A percentile compares a stretch with the other conserved stretches of the same genome.
These are phyloP conservation scores for Manihot esculenta DNA, from an alignment of 441 rosid genomes.

Conservation along the genomic window DNA sequence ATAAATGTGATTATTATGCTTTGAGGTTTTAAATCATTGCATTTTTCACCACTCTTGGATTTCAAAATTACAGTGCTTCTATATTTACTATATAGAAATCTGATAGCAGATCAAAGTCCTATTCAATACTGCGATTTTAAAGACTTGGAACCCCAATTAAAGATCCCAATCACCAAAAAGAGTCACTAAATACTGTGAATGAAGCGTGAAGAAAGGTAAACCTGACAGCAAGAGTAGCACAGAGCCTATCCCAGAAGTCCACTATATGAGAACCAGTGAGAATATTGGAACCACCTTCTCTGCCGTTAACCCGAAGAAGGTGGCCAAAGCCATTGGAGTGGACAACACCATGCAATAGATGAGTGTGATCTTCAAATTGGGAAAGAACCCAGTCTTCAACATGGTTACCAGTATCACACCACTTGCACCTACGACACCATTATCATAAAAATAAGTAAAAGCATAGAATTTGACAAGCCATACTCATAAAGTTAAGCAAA, in stretches of 20 bases:
- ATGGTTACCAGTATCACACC: conserved; percentile 47
- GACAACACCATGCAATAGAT: conserved; percentile 67
- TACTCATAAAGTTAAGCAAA: too few relatives aligned
- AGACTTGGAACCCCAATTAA: too few relatives aligned
- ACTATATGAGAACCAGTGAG: conserved; percentile 59
- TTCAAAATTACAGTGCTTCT: not conserved
- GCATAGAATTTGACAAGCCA: too few relatives aligned
- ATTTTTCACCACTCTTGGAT: not conserved
- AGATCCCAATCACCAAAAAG: too few relatives aligned
- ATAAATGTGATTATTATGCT: not conserved
- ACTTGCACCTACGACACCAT: conserved; percentile 40
- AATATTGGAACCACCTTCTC: conserved; percentile 65
- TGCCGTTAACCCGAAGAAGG: conserved; percentile 63
- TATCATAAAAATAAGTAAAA: not conserved
- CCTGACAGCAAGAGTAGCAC: conserved; percentile 53
- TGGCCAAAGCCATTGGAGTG: conserved; percentile 81
- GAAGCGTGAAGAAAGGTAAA: conserved; percentile 8
- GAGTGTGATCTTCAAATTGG: conserved; percentile 55
- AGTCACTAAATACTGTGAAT: too few relatives aligned
- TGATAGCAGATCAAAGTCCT: too few relatives aligned
- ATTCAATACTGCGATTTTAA: too few relatives aligned
- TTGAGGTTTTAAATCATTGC: not conserved
- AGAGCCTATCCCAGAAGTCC: conserved; percentile 73
- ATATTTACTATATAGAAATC: not conserved
- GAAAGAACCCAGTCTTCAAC: conserved; percentile 56